Evolutionary conservation across 2,329 filamentous ascomycete genomes (phyloP), one percentile per base, ranked within the genome.

Genomic region (Penicillium sp.): DNA sequence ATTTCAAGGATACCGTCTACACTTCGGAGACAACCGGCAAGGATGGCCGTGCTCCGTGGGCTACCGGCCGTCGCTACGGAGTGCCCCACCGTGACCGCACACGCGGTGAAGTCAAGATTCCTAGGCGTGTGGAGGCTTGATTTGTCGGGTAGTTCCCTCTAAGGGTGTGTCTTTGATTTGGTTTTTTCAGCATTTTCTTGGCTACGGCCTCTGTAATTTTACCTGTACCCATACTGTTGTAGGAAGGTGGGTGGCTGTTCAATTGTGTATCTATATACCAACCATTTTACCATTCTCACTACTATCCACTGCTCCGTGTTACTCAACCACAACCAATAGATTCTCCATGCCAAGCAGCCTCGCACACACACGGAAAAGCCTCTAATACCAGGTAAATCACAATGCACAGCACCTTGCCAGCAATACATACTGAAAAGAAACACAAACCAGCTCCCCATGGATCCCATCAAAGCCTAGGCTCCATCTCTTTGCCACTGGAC

Each of bases 61-160:
- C 79, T 25, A 77, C 80, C 16, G 82, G 82, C 12, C 77, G 75
- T 58, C 72, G 81, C 56, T 86, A 86, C 62, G 82, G 82, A 59
- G 74, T 83, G 50, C 82, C 82, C 41, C 77, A 77, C 58, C 71
- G 81, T 60, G 82, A 84, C 54, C 72, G 82, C 52, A 84, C 84
- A 75, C 79, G 78, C 68, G 82, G 81, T 19, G 70, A 76, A 54
- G 72, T 83, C 59, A 85, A 85, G 74, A 83, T 85, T 54, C 81
- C 82, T 11, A 82, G 76, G 18, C 76, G 72, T 55, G 81, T 84
- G 40, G 76, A 79, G 57, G 72, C 73, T 37, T 75, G 67, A 61
- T 43, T 14, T 16, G 27, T 27, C 19, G 27, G 8, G 19, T 22
- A 19, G 39, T 42, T 46, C 19, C 5, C 12, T 2, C 8, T 9